These are phyloP conservation scores for Dendrocalamus latiflorus DNA, from an alignment of 202 grass and related monocot species.

Conservation along the genomic window DNA sequence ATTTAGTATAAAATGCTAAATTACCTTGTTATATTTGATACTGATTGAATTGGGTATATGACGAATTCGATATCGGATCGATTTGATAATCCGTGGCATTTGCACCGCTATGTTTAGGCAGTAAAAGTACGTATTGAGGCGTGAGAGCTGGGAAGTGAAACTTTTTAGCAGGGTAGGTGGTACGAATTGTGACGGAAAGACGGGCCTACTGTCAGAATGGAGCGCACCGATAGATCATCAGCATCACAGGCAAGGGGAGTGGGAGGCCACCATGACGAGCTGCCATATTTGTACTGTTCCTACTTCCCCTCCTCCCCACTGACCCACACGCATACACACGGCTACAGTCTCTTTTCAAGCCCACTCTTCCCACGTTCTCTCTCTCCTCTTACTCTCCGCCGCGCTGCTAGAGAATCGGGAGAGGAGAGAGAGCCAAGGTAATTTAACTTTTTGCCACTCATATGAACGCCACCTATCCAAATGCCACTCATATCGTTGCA, in stretches of 20 bases:
- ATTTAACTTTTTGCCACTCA: no score
- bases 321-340: slow-evolving; percentile 8
- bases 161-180: neutral
- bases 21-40: no score
- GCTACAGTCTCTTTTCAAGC: neutral
- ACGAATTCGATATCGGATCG: no score
- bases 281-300: slow-evolving; percentile 38
- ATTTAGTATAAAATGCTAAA: no score
- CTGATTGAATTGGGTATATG: no score
- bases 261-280: slow-evolving; percentile 29
- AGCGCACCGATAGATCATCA: slow-evolving; percentile 12
- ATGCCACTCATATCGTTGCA: no score
- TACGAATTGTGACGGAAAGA: slow-evolving; percentile 7
- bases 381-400: neutral
- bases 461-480: no score
- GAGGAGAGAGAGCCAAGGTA: neutral
- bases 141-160: neutral
- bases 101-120: no score
- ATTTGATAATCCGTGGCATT: no score
- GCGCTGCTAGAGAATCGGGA: no score
- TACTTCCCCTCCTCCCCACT: slow-evolving; percentile 1
- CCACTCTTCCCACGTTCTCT: neutral
- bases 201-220: slow-evolving; percentile 16
- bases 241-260: neutral
- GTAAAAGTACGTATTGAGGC: neutral